Evolutionary conservation across 257 asterid genomes (phyloP), one percentile per base, ranked within the genome.

Genomic region (Asclepias syriaca): DNA sequence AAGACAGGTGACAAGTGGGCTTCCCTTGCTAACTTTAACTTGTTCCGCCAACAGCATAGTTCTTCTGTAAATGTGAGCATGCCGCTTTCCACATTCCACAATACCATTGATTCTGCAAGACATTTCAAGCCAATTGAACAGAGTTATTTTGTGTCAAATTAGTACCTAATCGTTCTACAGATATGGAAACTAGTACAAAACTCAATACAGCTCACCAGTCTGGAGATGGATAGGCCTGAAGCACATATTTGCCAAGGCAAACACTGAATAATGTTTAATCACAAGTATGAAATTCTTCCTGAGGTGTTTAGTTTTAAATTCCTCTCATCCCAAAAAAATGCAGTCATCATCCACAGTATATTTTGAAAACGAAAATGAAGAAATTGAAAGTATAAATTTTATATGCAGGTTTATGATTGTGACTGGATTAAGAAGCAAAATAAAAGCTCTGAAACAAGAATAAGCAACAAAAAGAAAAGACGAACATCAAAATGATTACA

Each of bases 1-100:
- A 84, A 95, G 99, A 70, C 96, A 92, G 65, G 96, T 88, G 78
- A 95, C 81, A 75, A 95, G 90, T 54, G 96, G 96, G 81, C 98
- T 92, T 79, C 99, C 93, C 59, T 73, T 68, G 84, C 96, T 88
- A 78, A 86, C 86, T 94, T 89, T 94, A 63, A 94, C 99, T 85
- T 91, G 97, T 79, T 89, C 96, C 7, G 99, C 90, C 80, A 94
- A 77, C 54, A 89, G 85, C 97, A 91, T 88, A 19, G 93, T 76
- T 85, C 95, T 89, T 64, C 80, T 85, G 77, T 87, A 85, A 65
- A 94, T 91, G 80, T 88, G 95, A 6, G 89, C 87, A 77, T 94
- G 97, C 45, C 90, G 83, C 64, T 81, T 81, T 75, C 97, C 99
- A 77, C 97, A 94, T 24, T 88, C 87, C 81, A 91, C 81, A 68